Base-by-base conservation (phyloP, 306 rosid genomes). In the Abrus precatorius region DNA sequence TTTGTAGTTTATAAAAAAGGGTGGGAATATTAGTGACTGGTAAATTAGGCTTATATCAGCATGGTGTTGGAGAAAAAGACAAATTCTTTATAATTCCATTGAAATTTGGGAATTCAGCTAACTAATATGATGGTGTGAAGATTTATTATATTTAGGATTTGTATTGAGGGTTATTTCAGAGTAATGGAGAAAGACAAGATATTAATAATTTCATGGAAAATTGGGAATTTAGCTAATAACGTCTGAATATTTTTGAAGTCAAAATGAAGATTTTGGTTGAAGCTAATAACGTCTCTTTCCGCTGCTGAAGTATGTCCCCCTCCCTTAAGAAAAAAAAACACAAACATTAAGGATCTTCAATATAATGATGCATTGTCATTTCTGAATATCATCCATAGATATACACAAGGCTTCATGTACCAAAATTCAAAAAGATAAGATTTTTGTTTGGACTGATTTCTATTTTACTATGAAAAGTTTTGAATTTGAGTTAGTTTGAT, bases 321-420 rank as follows among this genome's bases (percentile, higher is more conserved):
- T 20, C 20, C 20, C 20, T 20, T 20, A 20, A 20, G 20, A 9
- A 8, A 6, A 56, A 14, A 71, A 30, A 7, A n/a, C 32, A 52
- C 48, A 5, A 64, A 71, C 29, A 13, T 49, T 50, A 50, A 34
- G 61, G 41, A 34, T 50, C n/a, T 71, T 71, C 48, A 50, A 36
- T 71, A 34, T 71, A 1, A 38, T 36, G 70, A 14, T 72, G 75
- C 43, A 30, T 69, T 30, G 44, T 3, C 59, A 69, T 69, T 30
- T 70, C 44, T 36, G 20, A 38, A 28, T 34, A 3, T 29, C 64
- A 5, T 9, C 53, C 66, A 72, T 14, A 56, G 66, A 9, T 36
- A 73, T 20, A 43, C 3, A 55, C 33, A 55, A 12, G 10, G 33
- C 20, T 55, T 55, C 27, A 55, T 27, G 61, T 55, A 55, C 9